Percentiles rank a stretch among this genome's conserved stretches.
These are phyloP conservation scores for Mycena pura DNA, from an alignment of 768 basidiomycete species.

Conservation along the genomic window DNA sequence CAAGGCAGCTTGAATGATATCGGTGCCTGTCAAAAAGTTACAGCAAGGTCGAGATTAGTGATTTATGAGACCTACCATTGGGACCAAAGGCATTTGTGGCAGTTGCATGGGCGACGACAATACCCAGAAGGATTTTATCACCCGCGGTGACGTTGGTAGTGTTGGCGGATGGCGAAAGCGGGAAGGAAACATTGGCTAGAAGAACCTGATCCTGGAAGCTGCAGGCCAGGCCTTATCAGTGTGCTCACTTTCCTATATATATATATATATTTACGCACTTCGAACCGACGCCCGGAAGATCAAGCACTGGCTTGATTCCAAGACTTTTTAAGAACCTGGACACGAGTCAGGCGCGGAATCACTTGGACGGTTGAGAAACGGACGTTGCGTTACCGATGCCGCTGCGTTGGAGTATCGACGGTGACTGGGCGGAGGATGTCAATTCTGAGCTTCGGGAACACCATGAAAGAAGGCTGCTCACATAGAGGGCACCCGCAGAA, in stretches of 20 bases:
- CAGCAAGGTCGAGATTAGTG: neutral
- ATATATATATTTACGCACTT: slow-evolving; percentile 14
- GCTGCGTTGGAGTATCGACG: slow-evolving; percentile 22
- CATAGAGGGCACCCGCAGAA: slow-evolving; percentile 22
- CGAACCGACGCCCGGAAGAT: slow-evolving; percentile 29
- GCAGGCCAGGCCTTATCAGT: no score
- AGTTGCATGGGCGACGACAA: slow-evolving; percentile 19
- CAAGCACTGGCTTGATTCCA: slow-evolving; percentile 21
- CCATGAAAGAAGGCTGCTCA: slow-evolving; percentile 2
- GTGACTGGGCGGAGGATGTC: slow-evolving; percentile 13
- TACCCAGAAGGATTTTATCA: slow-evolving; percentile 5
- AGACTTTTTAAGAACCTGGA: slow-evolving; percentile 14
- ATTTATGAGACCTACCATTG: slow-evolving; percentile 10
- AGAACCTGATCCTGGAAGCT: slow-evolving; percentile 26
- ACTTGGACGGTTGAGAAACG: neutral
- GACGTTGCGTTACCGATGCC: slow-evolving; percentile 26
- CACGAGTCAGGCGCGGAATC: neutral
- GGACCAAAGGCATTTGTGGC: slow-evolving; percentile 16
- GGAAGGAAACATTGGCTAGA: slow-evolving; percentile 20
- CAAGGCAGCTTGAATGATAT: neutral
- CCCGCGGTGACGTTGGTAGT: slow-evolving; percentile 15
- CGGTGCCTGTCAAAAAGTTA: neutral
- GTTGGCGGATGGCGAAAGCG: slow-evolving; percentile 20
- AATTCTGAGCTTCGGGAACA: neutral
- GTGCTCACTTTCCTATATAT: no score